Evolutionary conservation across 2,329 filamentous ascomycete species (phyloP).

Genomic region (Xylariaceae sp.): DNA sequence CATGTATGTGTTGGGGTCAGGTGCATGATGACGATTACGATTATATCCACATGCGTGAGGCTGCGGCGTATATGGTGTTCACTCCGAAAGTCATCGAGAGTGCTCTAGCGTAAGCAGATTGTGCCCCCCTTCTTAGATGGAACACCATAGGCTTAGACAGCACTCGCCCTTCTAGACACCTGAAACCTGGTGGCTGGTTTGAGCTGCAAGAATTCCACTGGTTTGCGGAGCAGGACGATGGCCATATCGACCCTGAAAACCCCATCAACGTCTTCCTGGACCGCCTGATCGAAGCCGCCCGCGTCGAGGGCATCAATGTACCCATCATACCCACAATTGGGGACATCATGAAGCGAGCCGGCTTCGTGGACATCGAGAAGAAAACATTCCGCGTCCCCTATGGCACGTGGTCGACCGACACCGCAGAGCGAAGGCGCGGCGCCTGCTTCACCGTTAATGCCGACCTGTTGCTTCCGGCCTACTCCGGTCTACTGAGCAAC

Average conservation of each 20-base stretch:
- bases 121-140: not conserved
- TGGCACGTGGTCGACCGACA: conserved; percentile 43
- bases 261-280: conserved; percentile 28
- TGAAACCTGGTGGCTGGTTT: conserved; percentile 29
- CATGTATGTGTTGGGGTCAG: conserved; percentile 5
- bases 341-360: conserved; percentile 27
- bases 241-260: conserved; percentile 22
- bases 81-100: conserved; percentile 18
- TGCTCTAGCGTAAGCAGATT: conserved; percentile 17
- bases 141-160: conserved; percentile 7
- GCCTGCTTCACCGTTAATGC: conserved; percentile 25
- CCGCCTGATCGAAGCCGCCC: conserved; percentile 25
- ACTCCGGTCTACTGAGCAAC: conserved; percentile 10
- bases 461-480: conserved; percentile 15
- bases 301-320: conserved; percentile 29
- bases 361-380: conserved; percentile 37
- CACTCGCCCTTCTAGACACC: conserved; percentile 12
- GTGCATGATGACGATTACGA: conserved; percentile 20
- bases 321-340: conserved; percentile 27
- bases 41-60: conserved; percentile 22
- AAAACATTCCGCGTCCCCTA: conserved; percentile 40
- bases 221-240: conserved; percentile 24
- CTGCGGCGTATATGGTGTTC: conserved; percentile 17
- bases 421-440: conserved; percentile 40
- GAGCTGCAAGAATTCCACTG: conserved; percentile 28